Evolutionary conservation across 1,139 yeast genomes (phyloP), one percentile per base, ranked within the genome.

Genomic region (Pichiaceae sp.): DNA sequence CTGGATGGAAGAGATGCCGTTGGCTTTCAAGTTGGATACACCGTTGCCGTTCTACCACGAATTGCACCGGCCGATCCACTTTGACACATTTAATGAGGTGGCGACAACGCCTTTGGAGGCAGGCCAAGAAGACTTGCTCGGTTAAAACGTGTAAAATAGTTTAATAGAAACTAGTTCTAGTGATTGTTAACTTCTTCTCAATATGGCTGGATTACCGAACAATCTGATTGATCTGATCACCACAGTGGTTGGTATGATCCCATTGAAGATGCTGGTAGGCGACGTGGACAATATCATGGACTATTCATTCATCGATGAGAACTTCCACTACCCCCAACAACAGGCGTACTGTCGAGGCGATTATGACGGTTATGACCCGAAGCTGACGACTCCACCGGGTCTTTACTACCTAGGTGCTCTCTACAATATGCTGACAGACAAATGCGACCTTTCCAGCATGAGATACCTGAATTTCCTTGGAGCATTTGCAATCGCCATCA

Each of bases 381-480:
- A 89, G 54, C 86, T 93, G 54, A 91, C 98, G 3, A 91, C 98
- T 0, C 98, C 98, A 2, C 98, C 98, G 1, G 99, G 98, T 0
- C 62, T 91, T 27, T 91, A 91, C 52, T 45, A 70, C 8, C 50
- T 87, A 9, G 94, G 89, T 1, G 70, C 68, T 44, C 37, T 60
- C 4, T 75, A 67, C 50, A 56, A 70, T 33, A 19, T 60, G 2
- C 31, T 64, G 29, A 48, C 52, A 38, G 28, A 47, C 31, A 19
- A 55, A 20, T 59, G 53, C 35, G 62, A 64, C n/a, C 46, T 68
- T 33, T 57, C 63, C 1, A 60, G 67, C 2, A 58, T 82, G 34
- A 63, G 95, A 43, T 57, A 74, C 15, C 54, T 80, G 17, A 85
- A 84, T 48, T 57, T 78, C 17, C 21, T 77, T 6, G 94, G 94